These are phyloP conservation scores for Lactifluus rugatus DNA, from an alignment of 768 basidiomycete species.

Conservation along the genomic window DNA sequence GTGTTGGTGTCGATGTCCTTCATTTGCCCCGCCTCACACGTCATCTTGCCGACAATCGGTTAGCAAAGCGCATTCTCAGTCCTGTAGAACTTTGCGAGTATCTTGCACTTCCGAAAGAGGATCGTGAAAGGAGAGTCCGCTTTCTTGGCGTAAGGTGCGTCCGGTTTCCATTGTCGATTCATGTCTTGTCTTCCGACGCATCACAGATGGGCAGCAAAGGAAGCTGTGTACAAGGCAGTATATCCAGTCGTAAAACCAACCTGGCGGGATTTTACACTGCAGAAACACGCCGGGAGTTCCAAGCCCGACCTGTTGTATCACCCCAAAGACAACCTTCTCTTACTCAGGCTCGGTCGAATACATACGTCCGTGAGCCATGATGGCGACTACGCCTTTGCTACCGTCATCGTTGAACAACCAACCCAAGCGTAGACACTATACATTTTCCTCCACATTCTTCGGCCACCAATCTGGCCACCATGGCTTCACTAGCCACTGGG, in stretches of 20 bases:
- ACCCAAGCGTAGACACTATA: neutral
- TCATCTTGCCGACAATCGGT: constrained; percentile 38
- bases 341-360: constrained; percentile 29
- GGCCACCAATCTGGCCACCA: constrained; percentile 51
- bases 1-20: constrained; percentile 69
- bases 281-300: constrained; percentile 23
- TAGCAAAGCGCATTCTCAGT: constrained; percentile 61
- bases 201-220: constrained; percentile 71
- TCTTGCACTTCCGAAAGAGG: constrained; percentile 27
- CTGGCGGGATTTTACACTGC: constrained; percentile 62
- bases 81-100: constrained; percentile 33
- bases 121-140: constrained; percentile 25
- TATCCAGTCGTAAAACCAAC: constrained; percentile 50
- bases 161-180: neutral
- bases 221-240: constrained; percentile 80
- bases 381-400: constrained; percentile 63
- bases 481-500: constrained; percentile 35
- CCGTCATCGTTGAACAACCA: constrained; percentile 47
- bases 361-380: constrained; percentile 78
- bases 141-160: constrained; percentile 70
- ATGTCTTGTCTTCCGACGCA: neutral
- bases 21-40: constrained; percentile 54
- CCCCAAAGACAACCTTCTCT: constrained; percentile 13
- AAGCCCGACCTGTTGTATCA: constrained; percentile 35
- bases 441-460: constrained; percentile 10